These are phyloP conservation scores for Zychaea mexicana DNA, from an alignment of 371 early-diverging fungal genomes.

Conservation along the genomic window DNA sequence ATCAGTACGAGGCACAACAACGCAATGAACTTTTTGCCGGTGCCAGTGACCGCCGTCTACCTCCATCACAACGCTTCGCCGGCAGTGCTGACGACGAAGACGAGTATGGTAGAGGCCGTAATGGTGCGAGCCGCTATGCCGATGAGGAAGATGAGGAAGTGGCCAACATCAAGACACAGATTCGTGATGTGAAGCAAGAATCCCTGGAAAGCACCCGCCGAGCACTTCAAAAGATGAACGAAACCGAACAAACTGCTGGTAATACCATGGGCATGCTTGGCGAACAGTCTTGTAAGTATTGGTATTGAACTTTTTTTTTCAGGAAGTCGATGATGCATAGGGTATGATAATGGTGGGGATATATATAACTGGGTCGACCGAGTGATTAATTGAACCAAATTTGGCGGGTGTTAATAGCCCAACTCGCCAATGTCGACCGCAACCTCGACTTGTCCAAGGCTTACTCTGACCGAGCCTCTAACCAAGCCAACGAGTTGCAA, in stretches of 20 bases:
- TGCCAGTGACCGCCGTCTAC: slow-evolving; percentile 2
- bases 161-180: slow-evolving; percentile 60
- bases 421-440: slow-evolving; percentile 75
- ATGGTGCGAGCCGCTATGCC: slow-evolving; percentile 13
- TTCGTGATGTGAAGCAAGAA: slow-evolving; percentile 71
- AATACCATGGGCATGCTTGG: slow-evolving; percentile 68
- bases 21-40: slow-evolving; percentile 26
- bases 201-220: slow-evolving; percentile 73
- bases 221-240: slow-evolving; percentile 66
- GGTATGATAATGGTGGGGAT: neutral
- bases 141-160: slow-evolving; percentile 48
- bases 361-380: too few species aligned
- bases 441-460: slow-evolving; percentile 75
- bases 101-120: slow-evolving; percentile 9
- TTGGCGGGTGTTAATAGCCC: slow-evolving; percentile 28
- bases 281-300: slow-evolving; percentile 60
- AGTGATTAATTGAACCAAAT: neutral
- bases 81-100: slow-evolving; percentile 10
- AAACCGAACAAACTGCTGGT: slow-evolving; percentile 65
- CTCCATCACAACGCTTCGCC: slow-evolving; percentile 9
- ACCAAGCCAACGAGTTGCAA: slow-evolving; percentile 75
- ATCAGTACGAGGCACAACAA: slow-evolving; percentile 16
- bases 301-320: too few species aligned
- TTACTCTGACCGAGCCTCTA: slow-evolving; percentile 72
- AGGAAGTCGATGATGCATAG: too few species aligned